Conservation (phyloP, 2,329 filamentous ascomycete genomes). For the Curvularia sp. region DNA sequence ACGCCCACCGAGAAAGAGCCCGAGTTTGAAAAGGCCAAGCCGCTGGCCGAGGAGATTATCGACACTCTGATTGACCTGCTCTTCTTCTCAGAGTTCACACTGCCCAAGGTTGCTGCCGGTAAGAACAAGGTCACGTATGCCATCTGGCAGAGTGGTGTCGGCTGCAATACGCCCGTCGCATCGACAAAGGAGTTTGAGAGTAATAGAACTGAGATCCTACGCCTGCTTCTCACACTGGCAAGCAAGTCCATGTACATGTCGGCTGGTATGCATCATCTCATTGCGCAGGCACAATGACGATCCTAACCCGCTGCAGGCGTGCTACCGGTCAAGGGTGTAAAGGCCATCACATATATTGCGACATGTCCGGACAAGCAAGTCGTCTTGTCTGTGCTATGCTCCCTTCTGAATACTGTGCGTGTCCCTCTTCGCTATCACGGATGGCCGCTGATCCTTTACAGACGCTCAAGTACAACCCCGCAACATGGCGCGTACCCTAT, state of each 20-base stretch:
- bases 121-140: slow-evolving; percentile 86
- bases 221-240: slow-evolving; percentile 82
- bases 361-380: slow-evolving; percentile 89
- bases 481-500: slow-evolving; percentile 91
- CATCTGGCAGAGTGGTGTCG: slow-evolving; percentile 98
- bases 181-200: slow-evolving; percentile 92
- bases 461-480: slow-evolving; percentile 95
- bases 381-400: slow-evolving; percentile 89
- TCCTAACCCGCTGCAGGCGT: slow-evolving; percentile 41
- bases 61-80: slow-evolving; percentile 88
- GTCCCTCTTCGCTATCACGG: background rate
- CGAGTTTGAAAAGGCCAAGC: slow-evolving; percentile 82
- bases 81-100: slow-evolving; percentile 89
- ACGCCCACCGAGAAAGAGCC: slow-evolving; percentile 57
- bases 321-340: slow-evolving; percentile 82
- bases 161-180: slow-evolving; percentile 86
- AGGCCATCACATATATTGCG: slow-evolving; percentile 85
- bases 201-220: slow-evolving; percentile 88
- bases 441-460: slow-evolving; percentile 51
- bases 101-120: slow-evolving; percentile 73
- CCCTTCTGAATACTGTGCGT: slow-evolving; percentile 87
- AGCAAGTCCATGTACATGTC: slow-evolving; percentile 95
- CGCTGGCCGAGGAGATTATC: slow-evolving; percentile 89
- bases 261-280: slow-evolving; percentile 59
- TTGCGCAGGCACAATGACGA: background rate